These are phyloP conservation scores for Rhodofomes roseus DNA, from an alignment of 1,284 basidiomycete species.

Conservation along the genomic window DNA sequence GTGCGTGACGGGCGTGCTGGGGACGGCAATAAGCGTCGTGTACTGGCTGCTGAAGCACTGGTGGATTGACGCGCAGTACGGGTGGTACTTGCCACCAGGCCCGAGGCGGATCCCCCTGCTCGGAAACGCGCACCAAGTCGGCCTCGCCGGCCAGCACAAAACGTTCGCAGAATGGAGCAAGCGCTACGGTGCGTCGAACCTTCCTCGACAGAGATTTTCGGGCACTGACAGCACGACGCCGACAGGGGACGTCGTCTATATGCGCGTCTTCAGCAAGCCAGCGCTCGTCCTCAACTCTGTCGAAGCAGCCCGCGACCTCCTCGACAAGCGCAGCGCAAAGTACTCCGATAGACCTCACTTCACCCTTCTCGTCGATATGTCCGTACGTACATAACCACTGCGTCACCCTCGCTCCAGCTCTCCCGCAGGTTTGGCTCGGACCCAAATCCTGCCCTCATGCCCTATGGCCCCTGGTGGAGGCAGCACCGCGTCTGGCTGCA, in stretches of 20 bases:
- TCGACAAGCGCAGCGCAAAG: constrained; percentile 37
- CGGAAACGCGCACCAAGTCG: constrained; percentile 47
- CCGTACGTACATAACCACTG: constrained; percentile 1
- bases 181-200: constrained; percentile 13
- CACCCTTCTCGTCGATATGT: constrained; percentile 28
- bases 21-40: neutral
- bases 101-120: constrained; percentile 42
- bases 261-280: constrained; percentile 30
- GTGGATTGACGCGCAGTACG: neutral
- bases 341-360: constrained; percentile 36
- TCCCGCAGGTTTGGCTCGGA: constrained; percentile 14
- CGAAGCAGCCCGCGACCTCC: constrained; percentile 33
- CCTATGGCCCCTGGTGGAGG: constrained; percentile 28
- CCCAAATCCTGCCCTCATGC: constrained; percentile 21
- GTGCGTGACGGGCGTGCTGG: neutral
- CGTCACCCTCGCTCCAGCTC: neutral
- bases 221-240: no score
- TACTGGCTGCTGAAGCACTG: neutral
- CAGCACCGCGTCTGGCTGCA: constrained; percentile 30
- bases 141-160: constrained; percentile 34
- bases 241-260: constrained; percentile 34
- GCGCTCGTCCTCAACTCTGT: constrained; percentile 35
- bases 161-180: constrained; percentile 30
- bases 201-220: no score
- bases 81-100: constrained; percentile 38